Evolutionary conservation across 2,329 filamentous ascomycete species (phyloP).

Genomic region (Exserohilum turcica): DNA sequence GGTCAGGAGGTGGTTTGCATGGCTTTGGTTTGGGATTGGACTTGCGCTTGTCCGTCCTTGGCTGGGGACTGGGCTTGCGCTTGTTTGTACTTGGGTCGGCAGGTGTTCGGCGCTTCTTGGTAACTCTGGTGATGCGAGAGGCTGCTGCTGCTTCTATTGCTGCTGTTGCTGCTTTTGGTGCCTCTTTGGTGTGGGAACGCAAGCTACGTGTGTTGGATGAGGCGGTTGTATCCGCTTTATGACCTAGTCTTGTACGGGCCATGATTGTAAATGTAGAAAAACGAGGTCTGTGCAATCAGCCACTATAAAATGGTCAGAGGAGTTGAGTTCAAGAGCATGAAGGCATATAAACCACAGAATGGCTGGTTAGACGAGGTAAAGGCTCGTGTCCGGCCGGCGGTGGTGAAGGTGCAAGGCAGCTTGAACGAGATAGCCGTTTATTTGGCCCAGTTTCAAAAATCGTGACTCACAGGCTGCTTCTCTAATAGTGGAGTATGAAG

Average conservation of each 20-base stretch:
- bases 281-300: not conserved
- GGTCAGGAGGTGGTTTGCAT: conserved; percentile 19
- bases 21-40: conserved; percentile 14
- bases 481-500: not conserved
- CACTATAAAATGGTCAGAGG: not conserved
- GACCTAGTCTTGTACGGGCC: not conserved
- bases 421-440: conserved; percentile 5
- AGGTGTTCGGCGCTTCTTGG: conserved; percentile 13
- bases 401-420: not conserved
- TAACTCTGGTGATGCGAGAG: not conserved
- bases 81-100: conserved; percentile 28
- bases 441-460: not conserved
- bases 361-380: conserved; percentile 1
- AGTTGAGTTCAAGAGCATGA: not conserved
- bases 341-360: not conserved
- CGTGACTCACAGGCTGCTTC: not conserved
- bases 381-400: conserved; percentile 2
- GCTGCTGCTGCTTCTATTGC: too few species aligned
- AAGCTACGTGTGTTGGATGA: conserved; percentile 10
- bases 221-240: not conserved
- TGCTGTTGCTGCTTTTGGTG: not conserved
- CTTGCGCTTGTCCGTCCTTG: conserved; percentile 31
- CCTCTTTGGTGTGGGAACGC: conserved; percentile 20
- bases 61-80: conserved; percentile 22
- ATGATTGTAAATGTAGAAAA: not conserved